Conservation (phyloP, 2,329 filamentous ascomycete genomes). For the Aureobasidium sp. region DNA sequence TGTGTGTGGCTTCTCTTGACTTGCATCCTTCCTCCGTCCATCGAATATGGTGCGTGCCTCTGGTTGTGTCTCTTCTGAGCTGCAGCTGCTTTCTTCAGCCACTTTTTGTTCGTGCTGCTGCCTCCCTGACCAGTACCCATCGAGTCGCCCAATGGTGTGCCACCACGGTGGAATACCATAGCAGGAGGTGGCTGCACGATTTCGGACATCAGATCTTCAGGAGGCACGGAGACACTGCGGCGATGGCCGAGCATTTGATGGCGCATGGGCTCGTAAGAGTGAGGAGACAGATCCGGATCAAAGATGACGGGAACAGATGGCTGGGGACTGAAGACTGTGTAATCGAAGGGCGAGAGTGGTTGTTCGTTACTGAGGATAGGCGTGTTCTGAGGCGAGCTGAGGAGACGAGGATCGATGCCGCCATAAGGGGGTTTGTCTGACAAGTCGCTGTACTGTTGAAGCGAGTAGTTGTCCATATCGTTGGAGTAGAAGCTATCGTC, state of each 20-base stretch:
- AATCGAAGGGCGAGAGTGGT: neutral
- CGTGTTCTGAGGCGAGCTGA: neutral
- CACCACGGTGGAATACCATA: conserved; percentile 10
- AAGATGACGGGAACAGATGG: neutral
- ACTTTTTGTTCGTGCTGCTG: neutral
- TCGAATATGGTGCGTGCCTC: neutral
- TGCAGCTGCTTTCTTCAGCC: neutral
- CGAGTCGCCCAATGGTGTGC: conserved; percentile 3
- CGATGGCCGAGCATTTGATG: conserved; percentile 16
- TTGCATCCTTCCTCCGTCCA: neutral
- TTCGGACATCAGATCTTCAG: neutral
- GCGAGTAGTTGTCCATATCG: neutral
- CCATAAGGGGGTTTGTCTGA: neutral
- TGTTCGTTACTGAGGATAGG: neutral
- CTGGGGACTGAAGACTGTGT: neutral
- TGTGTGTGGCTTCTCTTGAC: neutral
- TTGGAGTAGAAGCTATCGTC: neutral
- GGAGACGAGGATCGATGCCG: conserved; percentile 4
- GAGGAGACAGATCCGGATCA: neutral
- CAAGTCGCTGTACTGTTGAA: neutral
- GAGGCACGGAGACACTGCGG: conserved; percentile 9
- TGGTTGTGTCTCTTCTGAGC: neutral
- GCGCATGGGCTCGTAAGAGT: conserved; percentile 7
- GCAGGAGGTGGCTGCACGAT: neutral
- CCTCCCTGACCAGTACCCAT: neutral